These are phyloP conservation scores for Glycyrrhiza uralensis DNA, from an alignment of 306 rosid genomes.

Conservation along the genomic window DNA sequence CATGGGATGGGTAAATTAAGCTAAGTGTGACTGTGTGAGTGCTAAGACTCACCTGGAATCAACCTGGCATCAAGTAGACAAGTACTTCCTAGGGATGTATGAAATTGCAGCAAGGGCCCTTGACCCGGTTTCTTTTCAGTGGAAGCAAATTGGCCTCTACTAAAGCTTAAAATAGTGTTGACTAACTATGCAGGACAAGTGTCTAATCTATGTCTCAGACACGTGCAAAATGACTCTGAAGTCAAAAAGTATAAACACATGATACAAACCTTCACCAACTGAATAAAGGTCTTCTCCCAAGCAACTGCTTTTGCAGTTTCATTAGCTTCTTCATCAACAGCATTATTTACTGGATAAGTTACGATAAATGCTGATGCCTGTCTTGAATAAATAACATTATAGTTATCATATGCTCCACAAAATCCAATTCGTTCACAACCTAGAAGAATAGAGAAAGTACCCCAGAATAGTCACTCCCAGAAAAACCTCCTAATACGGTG, in stretches of 20 bases:
- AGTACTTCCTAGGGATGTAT: conserved; percentile 10
- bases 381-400: conserved; percentile 34
- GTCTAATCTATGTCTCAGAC: background rate
- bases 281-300: conserved; percentile 93
- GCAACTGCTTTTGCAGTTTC: conserved; percentile 73
- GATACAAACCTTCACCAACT: conserved; percentile 80
- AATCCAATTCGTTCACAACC: conserved; percentile 21
- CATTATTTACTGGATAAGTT: conserved; percentile 93
- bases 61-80: background rate
- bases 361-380: conserved; percentile 91
- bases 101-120: background rate
- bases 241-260: conserved; percentile 5
- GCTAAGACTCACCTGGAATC: background rate
- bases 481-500: conserved; percentile 93
- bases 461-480: conserved; percentile 80
- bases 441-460: conserved; percentile 40
- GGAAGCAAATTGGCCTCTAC: background rate
- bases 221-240: conserved; percentile 11
- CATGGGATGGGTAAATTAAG: background rate
- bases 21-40: background rate
- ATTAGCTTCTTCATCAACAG: conserved; percentile 60
- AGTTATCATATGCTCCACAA: conserved; percentile 29
- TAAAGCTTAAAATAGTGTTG: conserved; percentile 11
- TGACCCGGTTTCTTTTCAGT: conserved; percentile 3
- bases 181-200: conserved; percentile 4